These are phyloP conservation scores for Alternaria triticina DNA, from an alignment of 2,329 filamentous ascomycete genomes.

Conservation along the genomic window DNA sequence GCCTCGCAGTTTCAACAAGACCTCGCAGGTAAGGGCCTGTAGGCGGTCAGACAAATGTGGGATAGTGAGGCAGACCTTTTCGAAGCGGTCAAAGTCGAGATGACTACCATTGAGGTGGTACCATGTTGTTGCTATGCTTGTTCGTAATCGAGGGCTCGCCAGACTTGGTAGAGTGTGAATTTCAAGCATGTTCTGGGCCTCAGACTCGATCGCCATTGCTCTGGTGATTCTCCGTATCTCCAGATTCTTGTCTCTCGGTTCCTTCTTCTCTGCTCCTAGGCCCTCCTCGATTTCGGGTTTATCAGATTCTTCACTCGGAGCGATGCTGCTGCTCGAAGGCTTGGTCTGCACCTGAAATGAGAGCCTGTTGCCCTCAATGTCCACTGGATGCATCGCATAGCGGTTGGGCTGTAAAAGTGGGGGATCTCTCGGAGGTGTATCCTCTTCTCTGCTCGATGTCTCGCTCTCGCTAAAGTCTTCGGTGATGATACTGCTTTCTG, in stretches of 20 bases:
- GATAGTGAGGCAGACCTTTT: conserved; percentile 28
- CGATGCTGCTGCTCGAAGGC: neutral
- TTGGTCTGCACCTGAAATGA: conserved; percentile 27
- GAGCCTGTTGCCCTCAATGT: conserved; percentile 32
- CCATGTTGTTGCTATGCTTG: conserved; percentile 30
- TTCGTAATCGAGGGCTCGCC: conserved; percentile 13
- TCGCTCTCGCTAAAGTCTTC: neutral
- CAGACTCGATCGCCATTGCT: conserved; percentile 18
- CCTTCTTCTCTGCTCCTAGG: neutral
- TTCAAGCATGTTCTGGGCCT: conserved; percentile 26
- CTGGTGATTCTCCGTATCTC: conserved; percentile 37
- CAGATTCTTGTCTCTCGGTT: conserved; percentile 10
- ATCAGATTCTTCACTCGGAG: neutral
- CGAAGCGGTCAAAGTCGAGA: conserved; percentile 36
- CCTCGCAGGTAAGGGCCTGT: conserved; percentile 19
- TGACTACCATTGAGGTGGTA: conserved; percentile 29
- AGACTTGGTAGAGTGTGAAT: conserved; percentile 32
- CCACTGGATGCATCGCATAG: conserved; percentile 15
- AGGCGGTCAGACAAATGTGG: conserved; percentile 24
- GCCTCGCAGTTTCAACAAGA: conserved; percentile 31
- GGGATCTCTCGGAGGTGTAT: neutral
- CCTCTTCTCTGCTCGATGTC: neutral
- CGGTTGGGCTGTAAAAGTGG: neutral
- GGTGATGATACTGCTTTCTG: neutral
- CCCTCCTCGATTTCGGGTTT: neutral